A percentile compares a stretch with the other conserved stretches of the same genome.
Evolutionary conservation across 371 early-diverging fungal species (phyloP).

Genomic region (Circinella minor): DNA sequence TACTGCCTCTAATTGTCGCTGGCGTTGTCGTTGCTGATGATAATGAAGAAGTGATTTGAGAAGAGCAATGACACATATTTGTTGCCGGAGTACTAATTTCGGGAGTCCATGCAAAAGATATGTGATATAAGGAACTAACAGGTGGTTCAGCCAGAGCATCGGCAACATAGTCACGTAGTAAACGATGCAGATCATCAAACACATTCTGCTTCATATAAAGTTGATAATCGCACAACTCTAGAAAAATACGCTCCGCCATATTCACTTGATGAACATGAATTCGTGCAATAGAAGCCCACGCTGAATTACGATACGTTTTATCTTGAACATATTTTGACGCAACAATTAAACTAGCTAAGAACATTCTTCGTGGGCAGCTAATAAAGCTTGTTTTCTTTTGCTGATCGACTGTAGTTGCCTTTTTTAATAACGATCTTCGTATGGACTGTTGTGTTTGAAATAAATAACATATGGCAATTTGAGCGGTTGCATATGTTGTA

Average conservation of each 20-base stretch:
- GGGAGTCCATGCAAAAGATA: slow-evolving; percentile 11
- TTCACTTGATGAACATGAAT: slow-evolving; percentile 76
- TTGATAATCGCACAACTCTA: slow-evolving; percentile 72
- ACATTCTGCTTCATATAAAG: slow-evolving; percentile 67
- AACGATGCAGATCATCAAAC: slow-evolving; percentile 52
- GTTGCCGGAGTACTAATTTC: background rate
- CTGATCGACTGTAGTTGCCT: slow-evolving; percentile 9
- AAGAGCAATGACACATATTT: background rate
- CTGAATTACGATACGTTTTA: slow-evolving; percentile 78
- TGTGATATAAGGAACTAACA: slow-evolving; percentile 14
- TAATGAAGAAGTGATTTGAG: no score
- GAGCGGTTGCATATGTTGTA: slow-evolving; percentile 80
- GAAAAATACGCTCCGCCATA: slow-evolving; percentile 73
- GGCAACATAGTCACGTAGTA: slow-evolving; percentile 37
- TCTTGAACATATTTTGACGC: slow-evolving; percentile 84
- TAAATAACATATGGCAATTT: slow-evolving; percentile 74
- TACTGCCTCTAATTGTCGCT: no score
- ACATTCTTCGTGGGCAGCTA: slow-evolving; percentile 79
- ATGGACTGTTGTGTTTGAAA: slow-evolving; percentile 41
- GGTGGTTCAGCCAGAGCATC: slow-evolving; percentile 22
- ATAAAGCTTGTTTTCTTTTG: slow-evolving; percentile 38
- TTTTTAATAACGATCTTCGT: background rate
- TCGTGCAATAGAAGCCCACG: slow-evolving; percentile 82
- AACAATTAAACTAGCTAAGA: slow-evolving; percentile 74
- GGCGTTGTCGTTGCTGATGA: no score